A percentile compares a stretch with the other conserved stretches of the same genome.
These are phyloP conservation scores for Fusarium protoensiforme DNA, from an alignment of 2,329 filamentous ascomycete genomes.

Conservation along the genomic window DNA sequence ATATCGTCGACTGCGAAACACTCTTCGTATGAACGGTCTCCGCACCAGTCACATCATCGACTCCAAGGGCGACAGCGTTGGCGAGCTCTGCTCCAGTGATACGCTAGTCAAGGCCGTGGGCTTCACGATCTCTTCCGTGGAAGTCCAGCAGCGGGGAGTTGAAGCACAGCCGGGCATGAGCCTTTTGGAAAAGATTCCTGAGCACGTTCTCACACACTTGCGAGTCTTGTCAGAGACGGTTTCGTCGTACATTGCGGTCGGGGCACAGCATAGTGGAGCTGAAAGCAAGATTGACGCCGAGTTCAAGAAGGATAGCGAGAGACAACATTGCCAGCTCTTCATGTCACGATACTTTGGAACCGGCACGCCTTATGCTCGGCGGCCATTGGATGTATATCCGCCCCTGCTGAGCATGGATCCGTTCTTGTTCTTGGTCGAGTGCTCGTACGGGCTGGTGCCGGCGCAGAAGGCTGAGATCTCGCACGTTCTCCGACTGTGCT, in stretches of 20 bases:
- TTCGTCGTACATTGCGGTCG: slow-evolving; percentile 83
- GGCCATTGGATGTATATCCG: slow-evolving; percentile 58
- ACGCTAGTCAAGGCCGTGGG: slow-evolving; percentile 76
- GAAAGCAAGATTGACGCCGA: slow-evolving; percentile 73
- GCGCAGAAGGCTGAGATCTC: slow-evolving; percentile 78
- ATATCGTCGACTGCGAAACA: slow-evolving; percentile 70
- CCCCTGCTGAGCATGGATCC: slow-evolving; percentile 76
- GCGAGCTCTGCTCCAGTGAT: slow-evolving; percentile 66
- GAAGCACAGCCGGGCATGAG: slow-evolving; percentile 79
- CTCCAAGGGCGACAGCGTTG: slow-evolving; percentile 44
- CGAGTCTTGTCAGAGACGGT: slow-evolving; percentile 90
- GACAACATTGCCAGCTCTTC: slow-evolving; percentile 82
- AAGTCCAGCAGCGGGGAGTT: slow-evolving; percentile 91
- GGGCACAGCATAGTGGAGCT: slow-evolving; percentile 70
- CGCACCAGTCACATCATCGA: slow-evolving; percentile 51
- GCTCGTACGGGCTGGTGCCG: slow-evolving; percentile 75
- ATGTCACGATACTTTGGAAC: slow-evolving; percentile 65
- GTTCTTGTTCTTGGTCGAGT: slow-evolving; percentile 85
- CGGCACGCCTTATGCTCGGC: slow-evolving; percentile 52
- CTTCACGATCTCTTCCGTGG: slow-evolving; percentile 86
- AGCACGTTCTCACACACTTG: slow-evolving; percentile 85
- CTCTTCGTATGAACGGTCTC: slow-evolving; percentile 66
- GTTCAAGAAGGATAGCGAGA: slow-evolving; percentile 73
- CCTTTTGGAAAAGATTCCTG: slow-evolving; percentile 84
- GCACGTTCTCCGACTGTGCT: slow-evolving; percentile 86